phyloP scores from a whole-genome alignment of 2,329 filamentous ascomycete species.

The Cladosporium cucumerinum region DNA sequence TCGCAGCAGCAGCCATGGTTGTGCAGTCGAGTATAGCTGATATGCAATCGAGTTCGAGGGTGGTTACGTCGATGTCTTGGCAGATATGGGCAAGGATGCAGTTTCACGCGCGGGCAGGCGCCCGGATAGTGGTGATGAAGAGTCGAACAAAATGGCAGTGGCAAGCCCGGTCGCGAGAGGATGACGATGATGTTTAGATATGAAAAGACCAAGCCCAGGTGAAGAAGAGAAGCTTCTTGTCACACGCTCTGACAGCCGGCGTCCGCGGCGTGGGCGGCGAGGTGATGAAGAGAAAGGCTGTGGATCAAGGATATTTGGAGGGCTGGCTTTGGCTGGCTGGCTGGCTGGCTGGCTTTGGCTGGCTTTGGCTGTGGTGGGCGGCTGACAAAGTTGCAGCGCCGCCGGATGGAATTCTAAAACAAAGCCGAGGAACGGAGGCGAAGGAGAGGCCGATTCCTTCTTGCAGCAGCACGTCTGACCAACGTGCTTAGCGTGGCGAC shows the following conservation, averaged over 20 bases:
- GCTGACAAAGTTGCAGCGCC: constrained; percentile 11
- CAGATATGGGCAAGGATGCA: not conserved
- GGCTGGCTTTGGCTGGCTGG: constrained; percentile 3
- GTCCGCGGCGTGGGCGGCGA: constrained; percentile 1
- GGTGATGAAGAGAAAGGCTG: constrained; percentile 1
- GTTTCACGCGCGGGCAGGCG: constrained; percentile 12
- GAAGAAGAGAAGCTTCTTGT: not conserved
- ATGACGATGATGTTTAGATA: not conserved
- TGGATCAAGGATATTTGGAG: constrained; percentile 4
- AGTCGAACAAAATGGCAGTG: constrained; percentile 10
- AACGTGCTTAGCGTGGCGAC: constrained; percentile 2
- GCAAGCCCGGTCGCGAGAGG: not conserved
- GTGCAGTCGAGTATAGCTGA: not conserved
- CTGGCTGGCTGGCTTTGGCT: constrained; percentile 3
- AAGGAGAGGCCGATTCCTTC: not conserved
- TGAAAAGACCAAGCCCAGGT: not conserved
- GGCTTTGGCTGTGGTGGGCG: not conserved
- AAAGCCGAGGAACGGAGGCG: constrained; percentile 15
- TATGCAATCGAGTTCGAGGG: not conserved
- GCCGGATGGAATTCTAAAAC: constrained; percentile 8
- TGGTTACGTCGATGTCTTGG: constrained; percentile 16
- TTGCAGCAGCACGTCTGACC: not conserved
- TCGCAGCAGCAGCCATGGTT: constrained; percentile 4
- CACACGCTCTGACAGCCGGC: not conserved
- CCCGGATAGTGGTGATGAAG: constrained; percentile 6